Evolutionary conservation across 345 rosid species (phyloP).

Genomic region (Punica granatum): DNA sequence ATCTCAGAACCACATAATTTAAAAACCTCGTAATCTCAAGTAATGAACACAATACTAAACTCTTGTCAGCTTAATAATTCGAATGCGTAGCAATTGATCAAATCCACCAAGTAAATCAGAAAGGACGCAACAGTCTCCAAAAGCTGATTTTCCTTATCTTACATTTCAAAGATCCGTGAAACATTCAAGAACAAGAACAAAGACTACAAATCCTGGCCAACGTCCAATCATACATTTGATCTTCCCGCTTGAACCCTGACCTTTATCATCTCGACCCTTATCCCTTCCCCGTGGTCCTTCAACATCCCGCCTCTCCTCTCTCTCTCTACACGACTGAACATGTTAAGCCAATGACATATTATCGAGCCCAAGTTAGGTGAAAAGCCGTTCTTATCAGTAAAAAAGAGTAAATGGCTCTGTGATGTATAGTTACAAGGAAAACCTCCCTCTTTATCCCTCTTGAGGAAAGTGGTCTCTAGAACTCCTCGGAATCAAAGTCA

Average conservation of each 20-base stretch:
- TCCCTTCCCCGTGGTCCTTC: not conserved
- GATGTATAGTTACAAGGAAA: slow-evolving; percentile 11
- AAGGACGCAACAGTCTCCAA: not conserved
- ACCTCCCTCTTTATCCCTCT: slow-evolving; percentile 1
- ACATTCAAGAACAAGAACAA: not conserved
- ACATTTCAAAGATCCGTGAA: not conserved
- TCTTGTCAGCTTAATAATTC: no score
- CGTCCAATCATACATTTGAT: not conserved
- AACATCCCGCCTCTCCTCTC: not conserved
- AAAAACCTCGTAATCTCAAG: no score
- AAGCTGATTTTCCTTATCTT: not conserved
- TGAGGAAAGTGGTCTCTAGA: slow-evolving; percentile 25
- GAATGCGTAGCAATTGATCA: not conserved
- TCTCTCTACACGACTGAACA: not conserved
- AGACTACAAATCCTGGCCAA: not conserved
- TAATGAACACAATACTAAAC: no score
- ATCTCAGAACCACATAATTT: no score
- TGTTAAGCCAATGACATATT: not conserved
- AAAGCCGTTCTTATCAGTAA: not conserved
- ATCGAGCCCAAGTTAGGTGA: not conserved
- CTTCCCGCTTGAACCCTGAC: not conserved
- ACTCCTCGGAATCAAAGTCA: slow-evolving; percentile 61
- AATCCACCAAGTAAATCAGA: not conserved
- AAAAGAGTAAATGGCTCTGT: not conserved
- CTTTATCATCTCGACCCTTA: not conserved